These are phyloP conservation scores for Telfairia occidentalis DNA, from an alignment of 331 rosid species.

Conservation along the genomic window DNA sequence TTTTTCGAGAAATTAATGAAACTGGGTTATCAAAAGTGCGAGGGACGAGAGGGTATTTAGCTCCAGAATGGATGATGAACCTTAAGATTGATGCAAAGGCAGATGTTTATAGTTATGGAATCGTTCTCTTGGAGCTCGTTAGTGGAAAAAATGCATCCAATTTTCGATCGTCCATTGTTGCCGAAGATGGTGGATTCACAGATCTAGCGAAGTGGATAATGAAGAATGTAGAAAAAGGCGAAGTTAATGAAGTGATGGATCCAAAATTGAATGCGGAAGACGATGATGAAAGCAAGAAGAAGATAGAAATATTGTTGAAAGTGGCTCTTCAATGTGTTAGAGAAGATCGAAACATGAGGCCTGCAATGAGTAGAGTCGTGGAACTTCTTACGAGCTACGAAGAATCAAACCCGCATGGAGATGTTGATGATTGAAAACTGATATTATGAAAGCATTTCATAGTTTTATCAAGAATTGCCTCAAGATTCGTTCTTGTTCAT, in stretches of 20 bases:
- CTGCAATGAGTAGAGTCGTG: conserved; percentile 27
- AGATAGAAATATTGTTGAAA: conserved; percentile 18
- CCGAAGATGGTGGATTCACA: not conserved
- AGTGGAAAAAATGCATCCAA: conserved; percentile 23
- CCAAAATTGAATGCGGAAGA: conserved; percentile 1
- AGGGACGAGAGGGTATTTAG: conserved; percentile 33
- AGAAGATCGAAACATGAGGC: conserved; percentile 28
- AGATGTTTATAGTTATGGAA: conserved; percentile 35
- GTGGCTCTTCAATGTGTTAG: conserved; percentile 23
- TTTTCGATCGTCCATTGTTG: not conserved
- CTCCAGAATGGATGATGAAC: conserved; percentile 40
- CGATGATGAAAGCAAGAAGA: conserved; percentile 15
- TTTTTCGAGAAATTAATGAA: conserved; percentile 17
- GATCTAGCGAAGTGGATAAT: conserved; percentile 24
- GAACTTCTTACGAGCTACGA: conserved; percentile 15
- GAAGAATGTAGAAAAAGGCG: conserved; percentile 14
- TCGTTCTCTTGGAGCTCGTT: conserved; percentile 26
- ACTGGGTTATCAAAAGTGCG: conserved; percentile 23
- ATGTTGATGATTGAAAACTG: not conserved
- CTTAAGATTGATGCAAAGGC: conserved; percentile 29
- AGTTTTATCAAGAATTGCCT: too few species aligned
- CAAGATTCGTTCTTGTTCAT: too few species aligned
- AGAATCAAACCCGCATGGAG: not conserved
- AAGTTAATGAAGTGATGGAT: conserved; percentile 19
- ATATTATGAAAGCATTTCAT: too few species aligned